Base-by-base conservation (phyloP, 768 basidiomycete genomes). In the Tylopilus subfusipes region DNA sequence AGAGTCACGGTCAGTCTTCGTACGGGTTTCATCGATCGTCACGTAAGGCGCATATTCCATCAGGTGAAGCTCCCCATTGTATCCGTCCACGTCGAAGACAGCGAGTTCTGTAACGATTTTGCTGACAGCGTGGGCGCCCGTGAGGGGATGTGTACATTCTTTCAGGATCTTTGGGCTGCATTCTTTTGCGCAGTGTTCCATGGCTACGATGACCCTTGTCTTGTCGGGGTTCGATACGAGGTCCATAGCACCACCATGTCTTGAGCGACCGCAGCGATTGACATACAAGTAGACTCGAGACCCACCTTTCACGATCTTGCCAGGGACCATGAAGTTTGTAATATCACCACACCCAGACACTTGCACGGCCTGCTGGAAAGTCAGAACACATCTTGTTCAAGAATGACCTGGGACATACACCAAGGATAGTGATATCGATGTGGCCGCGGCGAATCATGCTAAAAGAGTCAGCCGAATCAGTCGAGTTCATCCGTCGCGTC, bases 301-400 rank as follows among this genome's bases (percentile, higher is more conserved):
- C 52, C 48, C 50, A 81, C 86, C 86, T 77, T 88, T 90, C 42
- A 91, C 79, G 71, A 91, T 82, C 74, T 96, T 94, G 18, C 93
- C 91, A 6, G 93, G 94, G 61, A 97, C 91, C 93, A 96, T 97
- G 69, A 91, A 98, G 76, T 96, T 96, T 57, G 94, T 94, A 61
- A 98, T 87, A 68, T 96, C 93, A 48, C 91, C 93, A 2, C 82
- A 81, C 56, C 88, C 83, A 0, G 90, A 92, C 33, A 95, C 94
- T 78, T 96, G 86, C 90, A 97, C 90, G 4, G 92, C 91, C 88
- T 90, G 56, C n/a, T 33, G 30, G 49, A 50, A 40, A 6, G n/a
- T 63, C 27, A 50, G 42, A 29, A 39, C 3, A 8, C 25, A 42
- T 14, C 25, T 50, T 38, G 40, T 44, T 18, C 48, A 27, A 24